Conservation (phyloP, 345 rosid species). For the Bruguiera gymnorhiza region DNA sequence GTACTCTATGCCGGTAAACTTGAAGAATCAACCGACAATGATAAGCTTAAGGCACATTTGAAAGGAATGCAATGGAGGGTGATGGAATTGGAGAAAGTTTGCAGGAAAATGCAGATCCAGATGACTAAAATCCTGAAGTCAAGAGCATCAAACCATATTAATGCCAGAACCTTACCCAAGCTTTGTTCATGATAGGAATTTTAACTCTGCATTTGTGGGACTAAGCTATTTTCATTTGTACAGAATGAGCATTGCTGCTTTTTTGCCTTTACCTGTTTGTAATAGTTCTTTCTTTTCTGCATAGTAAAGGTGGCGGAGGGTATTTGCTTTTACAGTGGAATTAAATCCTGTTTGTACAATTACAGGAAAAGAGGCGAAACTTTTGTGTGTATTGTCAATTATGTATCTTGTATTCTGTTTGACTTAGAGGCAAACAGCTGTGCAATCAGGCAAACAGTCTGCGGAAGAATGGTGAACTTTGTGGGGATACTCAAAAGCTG, state of each 20-base stretch:
- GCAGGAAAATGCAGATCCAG: conserved; percentile 78
- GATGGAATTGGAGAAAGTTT: conserved; percentile 77
- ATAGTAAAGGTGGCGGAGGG: conserved; percentile 15
- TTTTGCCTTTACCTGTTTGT: background rate
- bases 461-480: background rate
- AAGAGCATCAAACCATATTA: conserved; percentile 41
- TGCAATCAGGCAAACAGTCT: conserved; percentile 17
- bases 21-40: conserved; percentile 39
- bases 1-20: conserved; percentile 49
- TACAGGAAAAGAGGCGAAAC: conserved; percentile 17
- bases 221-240: conserved; percentile 13
- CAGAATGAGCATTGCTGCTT: conserved; percentile 12
- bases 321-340: conserved; percentile 4
- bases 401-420: conserved; percentile 3
- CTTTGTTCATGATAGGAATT: conserved; percentile 61
- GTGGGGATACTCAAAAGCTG: background rate
- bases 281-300: conserved; percentile 16
- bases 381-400: conserved; percentile 13
- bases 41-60: conserved; percentile 50
- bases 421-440: conserved; percentile 8
- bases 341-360: conserved; percentile 36
- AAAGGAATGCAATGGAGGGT: conserved; percentile 88
- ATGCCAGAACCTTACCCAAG: conserved; percentile 65
- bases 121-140: conserved; percentile 72
- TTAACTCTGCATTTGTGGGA: conserved; percentile 1